Base-by-base conservation (phyloP, 345 rosid species). In the Heritiera fomes region DNA sequence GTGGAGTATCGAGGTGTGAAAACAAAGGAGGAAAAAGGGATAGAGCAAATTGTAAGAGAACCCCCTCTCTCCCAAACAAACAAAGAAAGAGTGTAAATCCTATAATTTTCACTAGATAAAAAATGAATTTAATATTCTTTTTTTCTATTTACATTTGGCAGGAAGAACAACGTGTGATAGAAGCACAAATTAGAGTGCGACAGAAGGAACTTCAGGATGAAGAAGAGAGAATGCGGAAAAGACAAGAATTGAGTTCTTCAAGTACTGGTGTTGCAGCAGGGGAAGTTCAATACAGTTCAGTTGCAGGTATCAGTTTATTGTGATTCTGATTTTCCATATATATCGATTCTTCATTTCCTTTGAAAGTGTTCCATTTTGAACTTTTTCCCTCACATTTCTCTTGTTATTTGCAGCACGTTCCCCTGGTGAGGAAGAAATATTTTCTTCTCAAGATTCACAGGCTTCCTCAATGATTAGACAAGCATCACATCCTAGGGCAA, bases 121-220 rank as follows among this genome's bases (percentile, higher is more conserved):
- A 20, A 17, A 32, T 80, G 67, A 38, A 30, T 58, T 7, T 55
- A 28, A 66, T 71, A 12, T 34, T 8, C 50, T 4, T 41, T 34
- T 77, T 34, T 73, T 20, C 5, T 63, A 17, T 65, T 20, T 38
- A 56, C 76, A 65, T 80, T 77, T 46, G 79, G 47, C 77, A 96
- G 99, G 99, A 96, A 89, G 99, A 96, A 80, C 98, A 96, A 74
- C 91, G 91, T 30, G 99, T 96, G 8, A 90, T 96, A 83, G 99
- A 96, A 90, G 98, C 99, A 58, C 88, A 92, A 86, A 92, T 94
- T 73, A 89, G 98, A 84, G 90, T 94, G 80, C 88, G 93, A 71
- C 95, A 90, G 83, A 91, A 91, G 78, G 97, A 94, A 84, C 87
- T 94, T 82, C 92, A 87, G 78, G 98, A 94, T 79, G 98, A 94